These are phyloP conservation scores for Apiotrichum gracile DNA, from an alignment of 1,284 basidiomycete genomes.

Conservation along the genomic window DNA sequence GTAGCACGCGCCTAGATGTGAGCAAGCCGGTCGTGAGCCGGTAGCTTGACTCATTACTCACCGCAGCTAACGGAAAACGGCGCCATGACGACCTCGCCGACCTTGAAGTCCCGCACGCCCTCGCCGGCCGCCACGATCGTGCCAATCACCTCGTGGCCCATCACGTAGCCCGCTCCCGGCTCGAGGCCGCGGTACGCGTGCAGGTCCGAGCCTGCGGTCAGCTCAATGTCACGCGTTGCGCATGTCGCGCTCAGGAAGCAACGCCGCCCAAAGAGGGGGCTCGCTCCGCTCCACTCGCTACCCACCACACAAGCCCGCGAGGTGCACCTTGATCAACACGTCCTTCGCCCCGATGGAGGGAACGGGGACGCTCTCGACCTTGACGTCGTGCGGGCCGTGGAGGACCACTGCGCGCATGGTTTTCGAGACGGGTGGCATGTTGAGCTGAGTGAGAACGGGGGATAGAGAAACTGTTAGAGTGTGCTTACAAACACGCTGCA, in stretches of 20 bases:
- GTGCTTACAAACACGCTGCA: too few relatives aligned
- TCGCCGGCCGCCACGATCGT: constrained; percentile 59
- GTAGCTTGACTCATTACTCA: constrained; percentile 48
- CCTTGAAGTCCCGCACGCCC: constrained; percentile 53
- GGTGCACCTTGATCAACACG: constrained; percentile 36
- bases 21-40: not conserved
- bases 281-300: not conserved
- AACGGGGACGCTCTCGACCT: constrained; percentile 25
- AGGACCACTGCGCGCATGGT: constrained; percentile 41
- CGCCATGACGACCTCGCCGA: constrained; percentile 78
- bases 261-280: too few relatives aligned
- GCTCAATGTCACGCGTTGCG: too few relatives aligned
- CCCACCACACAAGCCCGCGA: constrained; percentile 40
- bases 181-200: constrained; percentile 67
- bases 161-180: constrained; percentile 27
- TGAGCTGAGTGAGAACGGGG: not conserved
- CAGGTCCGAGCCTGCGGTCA: constrained; percentile 67
- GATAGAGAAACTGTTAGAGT: not conserved
- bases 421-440: not conserved
- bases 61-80: constrained; percentile 81
- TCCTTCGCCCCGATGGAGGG: constrained; percentile 29
- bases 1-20: constrained; percentile 30
- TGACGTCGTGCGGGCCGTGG: constrained; percentile 25
- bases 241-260: too few relatives aligned
- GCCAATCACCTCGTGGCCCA: constrained; percentile 79